Evolutionary conservation across 306 rosid genomes (phyloP), one percentile per base, ranked within the genome.

Genomic region (Argentina anserina): DNA sequence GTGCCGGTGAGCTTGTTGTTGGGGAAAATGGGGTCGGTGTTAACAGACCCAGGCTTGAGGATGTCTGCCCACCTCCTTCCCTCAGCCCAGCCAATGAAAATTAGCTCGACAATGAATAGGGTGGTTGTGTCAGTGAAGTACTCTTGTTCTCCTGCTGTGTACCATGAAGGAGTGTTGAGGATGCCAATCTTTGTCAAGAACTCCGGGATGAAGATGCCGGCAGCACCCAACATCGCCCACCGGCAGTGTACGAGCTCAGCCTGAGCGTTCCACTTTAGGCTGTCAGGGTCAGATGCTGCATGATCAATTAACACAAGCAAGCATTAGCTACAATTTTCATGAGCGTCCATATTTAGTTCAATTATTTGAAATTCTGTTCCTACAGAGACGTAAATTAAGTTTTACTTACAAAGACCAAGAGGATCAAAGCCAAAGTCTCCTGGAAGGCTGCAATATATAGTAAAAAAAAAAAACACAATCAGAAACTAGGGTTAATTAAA

Each of bases 351-450:
- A 11, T 41, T 11, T 7, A 25, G 11, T 12, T 34, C 13, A 41
- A 3, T 10, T 1, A 6, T 18, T n/a, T 18, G 20, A 18, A 46
- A 46, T 25, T 26, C 13, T n/a, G n/a, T n/a, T n/a, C n/a, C n/a
- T n/a, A n/a, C n/a, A n/a, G n/a, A n/a, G n/a, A n/a, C n/a, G n/a
- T n/a, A n/a, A n/a, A n/a, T n/a, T n/a, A n/a, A n/a, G n/a, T n/a
- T 40, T 6, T 21, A 71, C 83, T 71, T 77, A 89, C 94, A 59
- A 8, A 90, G 90, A 63, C 96, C 96, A 55, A 90, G 87, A 39
- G 96, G 96, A 67, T 90, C 96, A 68, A 90, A 90, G 15, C 96
- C 96, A 53, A 90, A 90, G 85, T 90, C 96, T 18, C 87, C 96
- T 0, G 94, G 94, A 56, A 89, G 94, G 86, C 87, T 84, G 64